These are phyloP conservation scores for Starmerella roubikii DNA, from an alignment of 805 yeast species.

Conservation along the genomic window DNA sequence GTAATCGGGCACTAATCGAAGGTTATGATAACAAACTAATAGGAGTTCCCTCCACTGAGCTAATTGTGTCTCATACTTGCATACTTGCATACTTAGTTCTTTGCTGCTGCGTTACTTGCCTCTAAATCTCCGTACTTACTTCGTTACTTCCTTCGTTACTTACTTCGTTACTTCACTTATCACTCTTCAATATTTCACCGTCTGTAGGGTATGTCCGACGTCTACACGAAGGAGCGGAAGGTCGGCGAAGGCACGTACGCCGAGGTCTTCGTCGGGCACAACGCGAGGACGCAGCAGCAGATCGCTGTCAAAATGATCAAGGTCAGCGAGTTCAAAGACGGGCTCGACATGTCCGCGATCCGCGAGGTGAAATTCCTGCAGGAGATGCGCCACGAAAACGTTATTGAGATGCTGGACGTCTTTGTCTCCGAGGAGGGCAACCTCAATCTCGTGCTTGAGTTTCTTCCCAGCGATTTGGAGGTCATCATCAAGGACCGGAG, in stretches of 20 bases:
- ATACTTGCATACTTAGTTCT: too few relatives aligned
- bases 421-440: constrained; percentile 45
- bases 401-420: constrained; percentile 81
- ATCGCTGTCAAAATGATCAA: constrained; percentile 95
- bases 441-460: constrained; percentile 82
- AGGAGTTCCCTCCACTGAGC: too few relatives aligned
- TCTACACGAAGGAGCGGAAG: constrained; percentile 46
- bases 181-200: too few relatives aligned
- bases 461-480: constrained; percentile 83
- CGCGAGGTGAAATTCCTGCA: constrained; percentile 83
- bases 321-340: constrained; percentile 87
- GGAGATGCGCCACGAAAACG: constrained; percentile 69
- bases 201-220: too few relatives aligned
- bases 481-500: constrained; percentile 69
- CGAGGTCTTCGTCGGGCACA: constrained; percentile 69
- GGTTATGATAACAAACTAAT: too few relatives aligned
- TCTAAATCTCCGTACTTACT: too few relatives aligned
- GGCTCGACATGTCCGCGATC: constrained; percentile 93
- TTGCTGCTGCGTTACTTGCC: too few relatives aligned
- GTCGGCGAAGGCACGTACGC: constrained; percentile 99
- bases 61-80: too few relatives aligned
- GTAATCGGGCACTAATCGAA: too few relatives aligned
- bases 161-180: too few relatives aligned
- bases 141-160: too few relatives aligned
- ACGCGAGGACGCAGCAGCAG: constrained; percentile 38